Percentiles rank a stretch among this genome's conserved stretches.
phyloP scores from a whole-genome alignment of 176 grass and related monocot genomes.

The Alopecurus myosuroides region DNA sequence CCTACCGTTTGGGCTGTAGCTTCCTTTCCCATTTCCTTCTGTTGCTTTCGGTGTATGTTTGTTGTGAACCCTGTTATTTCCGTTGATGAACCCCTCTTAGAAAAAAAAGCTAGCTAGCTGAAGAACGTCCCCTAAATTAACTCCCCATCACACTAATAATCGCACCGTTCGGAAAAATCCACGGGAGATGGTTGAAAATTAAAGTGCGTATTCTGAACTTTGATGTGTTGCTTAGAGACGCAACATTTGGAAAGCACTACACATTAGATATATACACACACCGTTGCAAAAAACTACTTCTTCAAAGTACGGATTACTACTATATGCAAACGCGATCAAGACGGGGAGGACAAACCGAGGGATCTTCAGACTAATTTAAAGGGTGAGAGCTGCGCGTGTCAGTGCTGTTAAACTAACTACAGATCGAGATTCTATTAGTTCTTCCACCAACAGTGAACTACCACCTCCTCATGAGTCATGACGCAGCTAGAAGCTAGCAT shows the following conservation, averaged over 20 bases:
- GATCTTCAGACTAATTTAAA: neutral
- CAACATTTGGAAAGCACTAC: no score
- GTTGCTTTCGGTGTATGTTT: no score
- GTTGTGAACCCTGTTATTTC: no score
- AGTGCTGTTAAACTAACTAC: slow-evolving; percentile 18
- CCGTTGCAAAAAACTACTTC: neutral
- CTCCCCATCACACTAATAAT: no score
- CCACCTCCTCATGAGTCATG: no score
- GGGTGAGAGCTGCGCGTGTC: neutral
- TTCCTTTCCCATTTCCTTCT: no score
- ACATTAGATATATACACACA: no score
- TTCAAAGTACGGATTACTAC: neutral
- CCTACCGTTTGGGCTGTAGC: no score
- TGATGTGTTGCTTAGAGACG: neutral
- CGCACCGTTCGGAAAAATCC: neutral
- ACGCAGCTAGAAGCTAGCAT: no score
- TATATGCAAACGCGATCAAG: neutral
- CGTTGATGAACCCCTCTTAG: no score
- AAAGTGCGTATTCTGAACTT: neutral
- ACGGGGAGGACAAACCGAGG: neutral
- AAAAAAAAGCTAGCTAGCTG: no score
- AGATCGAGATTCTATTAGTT: slow-evolving; percentile 20
- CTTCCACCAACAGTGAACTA: neutral
- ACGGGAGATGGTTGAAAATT: neutral
- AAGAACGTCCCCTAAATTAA: neutral